phyloP scores from a whole-genome alignment of 495 filamentous ascomycete genomes.

The Trichoderma asperelloides region DNA sequence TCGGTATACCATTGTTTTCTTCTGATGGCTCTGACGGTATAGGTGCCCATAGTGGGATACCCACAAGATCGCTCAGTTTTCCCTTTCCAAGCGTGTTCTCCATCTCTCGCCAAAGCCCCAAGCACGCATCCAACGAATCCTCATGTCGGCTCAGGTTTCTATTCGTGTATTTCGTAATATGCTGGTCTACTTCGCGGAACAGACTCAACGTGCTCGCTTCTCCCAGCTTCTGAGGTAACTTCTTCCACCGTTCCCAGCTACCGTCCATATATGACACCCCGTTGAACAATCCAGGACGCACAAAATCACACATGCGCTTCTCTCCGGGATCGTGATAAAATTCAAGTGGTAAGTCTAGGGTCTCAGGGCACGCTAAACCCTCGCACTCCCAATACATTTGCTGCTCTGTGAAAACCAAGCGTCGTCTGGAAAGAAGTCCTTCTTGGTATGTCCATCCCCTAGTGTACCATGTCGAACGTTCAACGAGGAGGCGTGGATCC shows the following conservation, averaged over 20 bases:
- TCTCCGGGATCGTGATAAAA: background rate
- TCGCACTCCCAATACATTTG: conserved; percentile 30
- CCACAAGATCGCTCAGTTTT: conserved; percentile 1
- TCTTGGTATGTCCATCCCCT: conserved; percentile 36
- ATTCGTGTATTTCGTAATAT: background rate
- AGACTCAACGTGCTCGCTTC: background rate
- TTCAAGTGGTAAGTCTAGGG: background rate
- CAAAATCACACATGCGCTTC: background rate
- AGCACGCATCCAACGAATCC: conserved; percentile 17
- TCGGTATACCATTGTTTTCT: background rate
- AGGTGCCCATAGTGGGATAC: background rate
- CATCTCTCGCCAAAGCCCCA: background rate
- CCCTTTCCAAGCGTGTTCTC: conserved; percentile 12
- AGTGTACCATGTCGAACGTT: conserved; percentile 20
- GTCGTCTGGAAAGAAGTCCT: conserved; percentile 22
- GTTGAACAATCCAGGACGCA: background rate
- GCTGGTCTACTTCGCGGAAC: conserved; percentile 7
- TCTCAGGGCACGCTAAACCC: conserved; percentile 16
- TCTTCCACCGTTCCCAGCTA: conserved; percentile 14
- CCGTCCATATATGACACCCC: conserved; percentile 2
- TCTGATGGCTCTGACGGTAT: background rate
- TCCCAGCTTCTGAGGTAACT: background rate
- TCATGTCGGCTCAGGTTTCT: conserved; percentile 14
- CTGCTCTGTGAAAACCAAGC: conserved; percentile 24
- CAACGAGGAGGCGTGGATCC: background rate